These are phyloP conservation scores for Picocystis sp. DNA, from an alignment of 163 green algal genomes.

Conservation along the genomic window DNA sequence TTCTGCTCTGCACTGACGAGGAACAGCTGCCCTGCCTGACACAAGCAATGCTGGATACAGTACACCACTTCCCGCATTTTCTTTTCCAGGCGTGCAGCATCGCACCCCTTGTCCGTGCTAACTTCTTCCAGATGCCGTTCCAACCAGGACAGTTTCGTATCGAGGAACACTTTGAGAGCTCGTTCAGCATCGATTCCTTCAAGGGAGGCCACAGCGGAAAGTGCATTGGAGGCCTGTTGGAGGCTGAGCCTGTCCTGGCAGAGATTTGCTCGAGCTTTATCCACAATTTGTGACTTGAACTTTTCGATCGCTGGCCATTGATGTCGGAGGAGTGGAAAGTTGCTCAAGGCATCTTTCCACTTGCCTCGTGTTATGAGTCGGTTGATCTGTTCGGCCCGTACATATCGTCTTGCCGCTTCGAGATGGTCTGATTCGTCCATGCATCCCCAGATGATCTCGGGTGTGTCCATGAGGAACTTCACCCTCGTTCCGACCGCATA, in stretches of 20 bases:
- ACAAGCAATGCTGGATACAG: constrained; percentile 22
- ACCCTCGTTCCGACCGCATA: constrained; percentile 52
- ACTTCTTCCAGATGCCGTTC: constrained; percentile 12
- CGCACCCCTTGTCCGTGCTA: background rate
- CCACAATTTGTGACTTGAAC: constrained; percentile 54
- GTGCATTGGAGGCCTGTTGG: constrained; percentile 11
- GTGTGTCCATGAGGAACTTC: constrained; percentile 93
- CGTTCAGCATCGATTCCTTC: constrained; percentile 12
- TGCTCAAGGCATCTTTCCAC: constrained; percentile 14
- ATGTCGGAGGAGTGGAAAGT: constrained; percentile 73
- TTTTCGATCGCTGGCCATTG: constrained; percentile 70
- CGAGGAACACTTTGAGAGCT: constrained; percentile 31
- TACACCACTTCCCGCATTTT: constrained; percentile 4
- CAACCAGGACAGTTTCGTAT: constrained; percentile 24
- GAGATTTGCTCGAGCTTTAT: constrained; percentile 22
- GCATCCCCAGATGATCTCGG: constrained; percentile 83
- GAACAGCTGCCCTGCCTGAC: constrained; percentile 53
- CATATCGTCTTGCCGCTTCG: constrained; percentile 51
- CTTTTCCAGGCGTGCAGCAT: background rate
- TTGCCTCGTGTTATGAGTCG: constrained; percentile 26
- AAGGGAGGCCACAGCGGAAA: constrained; percentile 18
- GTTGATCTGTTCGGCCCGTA: constrained; percentile 56
- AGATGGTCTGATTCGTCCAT: constrained; percentile 63
- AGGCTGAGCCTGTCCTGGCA: constrained; percentile 6
- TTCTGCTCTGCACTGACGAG: constrained; percentile 6